A percentile compares a stretch with the other conserved stretches of the same genome.
Evolutionary conservation across 2,329 filamentous ascomycete genomes (phyloP).

Genomic region (Penicillium rolfsii): DNA sequence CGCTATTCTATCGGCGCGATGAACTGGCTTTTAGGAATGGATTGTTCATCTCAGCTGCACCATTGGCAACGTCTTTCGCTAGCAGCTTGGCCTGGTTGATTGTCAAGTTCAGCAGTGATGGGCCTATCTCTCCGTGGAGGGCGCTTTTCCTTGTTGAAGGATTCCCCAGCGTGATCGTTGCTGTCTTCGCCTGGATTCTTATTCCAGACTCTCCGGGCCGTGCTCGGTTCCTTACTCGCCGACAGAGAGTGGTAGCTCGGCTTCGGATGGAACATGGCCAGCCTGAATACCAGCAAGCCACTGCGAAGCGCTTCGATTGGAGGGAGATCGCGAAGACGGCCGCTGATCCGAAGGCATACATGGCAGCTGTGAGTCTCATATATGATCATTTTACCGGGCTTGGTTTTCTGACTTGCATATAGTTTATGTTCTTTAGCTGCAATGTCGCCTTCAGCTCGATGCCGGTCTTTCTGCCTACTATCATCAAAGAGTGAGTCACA

Average conservation of each 20-base stretch:
- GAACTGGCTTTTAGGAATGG: slow-evolving; percentile 86
- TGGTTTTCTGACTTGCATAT: not conserved
- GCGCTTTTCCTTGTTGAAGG: slow-evolving; percentile 82
- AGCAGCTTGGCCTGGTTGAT: slow-evolving; percentile 78
- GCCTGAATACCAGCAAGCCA: slow-evolving; percentile 37
- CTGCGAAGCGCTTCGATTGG: slow-evolving; percentile 52
- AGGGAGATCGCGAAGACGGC: slow-evolving; percentile 63
- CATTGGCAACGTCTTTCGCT: slow-evolving; percentile 68
- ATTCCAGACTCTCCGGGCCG: slow-evolving; percentile 75
- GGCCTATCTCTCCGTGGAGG: slow-evolving; percentile 81
- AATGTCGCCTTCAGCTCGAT: slow-evolving; percentile 88
- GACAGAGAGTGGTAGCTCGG: slow-evolving; percentile 71
- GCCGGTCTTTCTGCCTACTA: slow-evolving; percentile 83
- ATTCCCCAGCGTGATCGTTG: slow-evolving; percentile 77
- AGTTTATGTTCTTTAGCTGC: slow-evolving; percentile 79
- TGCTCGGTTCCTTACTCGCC: slow-evolving; percentile 64
- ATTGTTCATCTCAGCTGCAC: slow-evolving; percentile 77
- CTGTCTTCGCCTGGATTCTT: slow-evolving; percentile 71
- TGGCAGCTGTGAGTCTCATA: slow-evolving; percentile 61
- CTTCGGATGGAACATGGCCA: slow-evolving; percentile 65
- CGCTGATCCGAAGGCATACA: slow-evolving; percentile 69
- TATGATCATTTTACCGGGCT: not conserved
- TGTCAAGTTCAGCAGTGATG: slow-evolving; percentile 65
- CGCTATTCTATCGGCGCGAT: slow-evolving; percentile 64
- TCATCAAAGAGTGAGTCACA: slow-evolving; percentile 62